Evolutionary conservation across 768 basidiomycete species (phyloP), one percentile per base, ranked within the genome.

Genomic region (Mrakia frigida): DNA sequence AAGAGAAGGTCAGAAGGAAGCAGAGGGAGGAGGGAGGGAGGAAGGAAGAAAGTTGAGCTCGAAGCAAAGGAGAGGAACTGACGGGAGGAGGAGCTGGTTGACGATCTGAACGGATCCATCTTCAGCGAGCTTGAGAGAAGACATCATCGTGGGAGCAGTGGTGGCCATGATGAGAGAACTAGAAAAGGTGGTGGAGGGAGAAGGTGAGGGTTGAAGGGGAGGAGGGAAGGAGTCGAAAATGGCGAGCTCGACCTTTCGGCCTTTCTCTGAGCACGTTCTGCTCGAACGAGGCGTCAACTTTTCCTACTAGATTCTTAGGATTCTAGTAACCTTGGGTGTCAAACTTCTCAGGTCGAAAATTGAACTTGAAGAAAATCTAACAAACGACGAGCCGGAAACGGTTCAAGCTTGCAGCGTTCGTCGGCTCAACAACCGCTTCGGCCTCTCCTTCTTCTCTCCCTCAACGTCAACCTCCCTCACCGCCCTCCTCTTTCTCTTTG

Each of bases 31-130:
- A 92, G 78, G 79, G 87, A 92, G 79, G 90, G 52, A n/a, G 33
- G 31, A 18, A 52, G 53, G 25, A 37, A 39, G 23, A 67, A 65
- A 39, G 35, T 14, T 46, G 61, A 65, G 73, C n/a, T 16, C 21
- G 61, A 63, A 9, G 2, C 6, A 28, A 14, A 25, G 7, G 28
- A 28, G 25, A 21, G n/a, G n/a, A n/a, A 80, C 83, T 79, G 65
- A 84, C 83, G 94, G 94, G 11, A 96, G 86, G 6, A 94, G 83
- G 7, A 96, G 88, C 86, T 97, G 94, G 85, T 98, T 91, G 73
- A 97, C 87, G 79, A 98, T 96, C 83, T 94, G 90, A 76, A 97
- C 88, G 77, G 85, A 84, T 80, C 86, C 85, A 13, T 86, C 86
- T 50, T 85, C 83, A 60, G 80, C 80, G 39, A 85, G 79, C 72